Conservation (phyloP, 2,329 filamentous ascomycete genomes). For the Xylaria sp. region DNA sequence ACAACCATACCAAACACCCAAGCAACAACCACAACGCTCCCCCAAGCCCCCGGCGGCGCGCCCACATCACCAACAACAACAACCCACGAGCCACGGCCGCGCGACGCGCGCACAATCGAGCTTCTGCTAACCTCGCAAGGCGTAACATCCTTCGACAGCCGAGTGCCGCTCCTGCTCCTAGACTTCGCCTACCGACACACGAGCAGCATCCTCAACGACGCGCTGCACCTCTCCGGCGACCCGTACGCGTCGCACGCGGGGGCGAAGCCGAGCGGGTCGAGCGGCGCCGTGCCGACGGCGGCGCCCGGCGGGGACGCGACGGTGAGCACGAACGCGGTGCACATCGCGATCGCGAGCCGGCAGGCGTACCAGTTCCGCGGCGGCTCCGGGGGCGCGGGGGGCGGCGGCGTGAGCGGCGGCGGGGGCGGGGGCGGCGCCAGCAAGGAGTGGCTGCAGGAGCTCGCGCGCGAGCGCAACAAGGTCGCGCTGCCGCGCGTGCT, state of each 20-base stretch:
- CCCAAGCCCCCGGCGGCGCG: slow-evolving; percentile 27
- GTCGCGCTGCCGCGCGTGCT: slow-evolving; percentile 67
- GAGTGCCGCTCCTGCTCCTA: slow-evolving; percentile 80
- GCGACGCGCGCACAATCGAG: slow-evolving; percentile 80
- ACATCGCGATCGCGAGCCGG: slow-evolving; percentile 73
- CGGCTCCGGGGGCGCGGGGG: slow-evolving; percentile 52
- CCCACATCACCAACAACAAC: slow-evolving; percentile 38
- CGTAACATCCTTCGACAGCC: slow-evolving; percentile 79
- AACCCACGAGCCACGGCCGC: slow-evolving; percentile 62
- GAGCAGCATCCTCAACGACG: slow-evolving; percentile 72
- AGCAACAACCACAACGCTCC: slow-evolving; percentile 11
- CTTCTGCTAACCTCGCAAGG: slow-evolving; percentile 79
- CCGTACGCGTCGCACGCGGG: slow-evolving; percentile 68
- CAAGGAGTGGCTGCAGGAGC: slow-evolving; percentile 78
- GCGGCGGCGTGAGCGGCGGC: slow-evolving; percentile 47
- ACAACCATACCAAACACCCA: slow-evolving; percentile 27
- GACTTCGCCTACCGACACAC: slow-evolving; percentile 89
- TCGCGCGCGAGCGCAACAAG: slow-evolving; percentile 74
- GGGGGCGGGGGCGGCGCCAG: slow-evolving; percentile 60
- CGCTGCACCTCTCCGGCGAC: slow-evolving; percentile 70
- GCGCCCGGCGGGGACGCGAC: slow-evolving; percentile 56
- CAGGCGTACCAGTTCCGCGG: slow-evolving; percentile 72
- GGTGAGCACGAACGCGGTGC: slow-evolving; percentile 70
- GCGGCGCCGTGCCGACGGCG: slow-evolving; percentile 55
- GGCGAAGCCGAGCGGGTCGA: slow-evolving; percentile 54